Percentiles rank a stretch among this genome's conserved stretches.
These are phyloP conservation scores for Trichoderma brevicompactum DNA, from an alignment of 2,329 filamentous ascomycete species.

Conservation along the genomic window DNA sequence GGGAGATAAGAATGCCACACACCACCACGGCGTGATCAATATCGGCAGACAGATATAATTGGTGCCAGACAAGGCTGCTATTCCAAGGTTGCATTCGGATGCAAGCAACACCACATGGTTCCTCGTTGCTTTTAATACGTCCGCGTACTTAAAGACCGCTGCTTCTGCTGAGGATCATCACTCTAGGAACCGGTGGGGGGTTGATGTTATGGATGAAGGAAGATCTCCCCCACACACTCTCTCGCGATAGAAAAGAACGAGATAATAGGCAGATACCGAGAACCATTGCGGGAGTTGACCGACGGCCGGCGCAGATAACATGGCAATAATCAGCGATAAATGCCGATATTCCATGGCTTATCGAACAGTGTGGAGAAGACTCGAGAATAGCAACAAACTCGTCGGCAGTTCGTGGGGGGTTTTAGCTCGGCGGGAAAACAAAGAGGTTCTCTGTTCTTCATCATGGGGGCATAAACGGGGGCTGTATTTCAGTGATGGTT, in stretches of 20 bases:
- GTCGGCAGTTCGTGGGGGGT: slow-evolving; percentile 7
- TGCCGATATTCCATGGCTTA: slow-evolving; percentile 9
- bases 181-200: slow-evolving; percentile 12
- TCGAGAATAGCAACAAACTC: slow-evolving; percentile 17
- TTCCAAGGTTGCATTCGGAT: slow-evolving; percentile 20
- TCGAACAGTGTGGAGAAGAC: slow-evolving; percentile 1
- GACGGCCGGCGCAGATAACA: slow-evolving; percentile 7
- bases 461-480: slow-evolving; percentile 11
- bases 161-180: not conserved
- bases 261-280: slow-evolving; percentile 5
- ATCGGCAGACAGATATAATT: slow-evolving; percentile 1
- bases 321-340: slow-evolving; percentile 14
- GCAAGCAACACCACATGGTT: slow-evolving; percentile 2
- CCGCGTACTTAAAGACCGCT: not conserved
- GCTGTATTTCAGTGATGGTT: not conserved
- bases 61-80: slow-evolving; percentile 5
- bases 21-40: not conserved
- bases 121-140: slow-evolving; percentile 11
- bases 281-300: slow-evolving; percentile 7
- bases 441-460: not conserved
- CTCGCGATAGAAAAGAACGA: not conserved
- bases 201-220: not conserved
- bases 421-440: not conserved
- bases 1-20: not conserved
- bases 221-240: not conserved